Base-by-base conservation (phyloP, 2,329 filamentous ascomycete species). In the Ophiostoma sp. region DNA sequence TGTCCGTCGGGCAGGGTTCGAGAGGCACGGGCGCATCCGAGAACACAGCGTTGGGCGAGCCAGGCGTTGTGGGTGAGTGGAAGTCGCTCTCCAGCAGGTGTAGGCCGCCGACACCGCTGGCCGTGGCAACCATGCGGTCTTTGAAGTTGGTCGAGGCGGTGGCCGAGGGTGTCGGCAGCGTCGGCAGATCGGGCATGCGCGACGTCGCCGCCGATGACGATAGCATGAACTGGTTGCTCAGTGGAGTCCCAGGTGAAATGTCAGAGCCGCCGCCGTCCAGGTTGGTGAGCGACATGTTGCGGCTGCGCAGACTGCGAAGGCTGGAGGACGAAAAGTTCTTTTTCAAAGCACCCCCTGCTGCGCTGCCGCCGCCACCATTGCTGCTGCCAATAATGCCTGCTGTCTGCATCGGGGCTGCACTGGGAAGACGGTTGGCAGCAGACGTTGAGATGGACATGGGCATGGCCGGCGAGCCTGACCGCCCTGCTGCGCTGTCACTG, bases 1-100 rank as follows among this genome's bases (percentile, higher is more conserved):
- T 89, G 55, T 96, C 92, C 47, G 90, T 91, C 0, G 95, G 95
- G 76, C 96, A 99, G 3, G 95, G 91, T 75, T 99, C 95, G 5
- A 99, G 83, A 0, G 92, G 87, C 36, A 89, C 84, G 12, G 93
- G 93, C 0, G 87, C 85, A 72, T 92, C 88, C 0, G 81, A 75
- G 12, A 82, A 81, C n/a, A 84, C 76, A 3, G 84, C 81, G 68
- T 89, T 88, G 2, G 89, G 86, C n/a, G 87, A 73, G 3, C 87
- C 87, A 0, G 90, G 84, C 44, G 79, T 83, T 41, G 80, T 81
- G 2, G 84, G 86, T 5, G 88, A 88, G 75, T 94, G 90, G 60
- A 96, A 90, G 71, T 91, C 86, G 72, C 85, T 91, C 71, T 97
- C 92, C 74, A 98, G 96, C 1, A 98, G 82, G 75, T 92, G 88